A percentile compares a stretch with the other conserved stretches of the same genome.
Conservation (phyloP, 2,329 filamentous ascomycete species). For the Aspergillus ibericus region DNA sequence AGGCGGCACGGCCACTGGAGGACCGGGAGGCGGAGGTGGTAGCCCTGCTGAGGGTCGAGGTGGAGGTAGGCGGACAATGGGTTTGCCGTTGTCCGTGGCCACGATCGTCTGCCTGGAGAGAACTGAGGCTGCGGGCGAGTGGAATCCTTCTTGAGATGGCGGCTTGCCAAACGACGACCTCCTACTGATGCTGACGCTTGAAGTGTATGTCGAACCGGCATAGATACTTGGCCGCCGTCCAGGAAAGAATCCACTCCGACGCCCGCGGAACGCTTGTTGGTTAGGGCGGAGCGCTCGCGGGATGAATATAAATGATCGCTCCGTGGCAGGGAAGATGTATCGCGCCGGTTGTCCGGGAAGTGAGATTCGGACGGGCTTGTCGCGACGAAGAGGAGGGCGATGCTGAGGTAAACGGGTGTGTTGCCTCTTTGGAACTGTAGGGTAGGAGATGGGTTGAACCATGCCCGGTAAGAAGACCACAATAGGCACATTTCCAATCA, state of each 20-base stretch:
- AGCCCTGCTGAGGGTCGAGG: constrained; percentile 40
- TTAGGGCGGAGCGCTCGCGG: constrained; percentile 90
- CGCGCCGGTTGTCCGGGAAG: constrained; percentile 75
- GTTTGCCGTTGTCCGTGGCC: constrained; percentile 62
- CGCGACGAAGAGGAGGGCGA: constrained; percentile 85
- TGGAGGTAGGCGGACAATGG: constrained; percentile 81
- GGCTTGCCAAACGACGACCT: constrained; percentile 76
- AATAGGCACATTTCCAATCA: constrained; percentile 81
- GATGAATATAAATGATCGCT: constrained; percentile 97
- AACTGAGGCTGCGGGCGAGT: constrained; percentile 77
- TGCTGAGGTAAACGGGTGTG: constrained; percentile 95
- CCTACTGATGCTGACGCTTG: constrained; percentile 83
- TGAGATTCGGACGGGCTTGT: constrained; percentile 94
- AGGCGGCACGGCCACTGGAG: constrained; percentile 21
- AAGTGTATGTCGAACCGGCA: constrained; percentile 76
- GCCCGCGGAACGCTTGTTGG: constrained; percentile 71
- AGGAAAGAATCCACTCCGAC: constrained; percentile 68
- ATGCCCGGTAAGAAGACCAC: constrained; percentile 78
- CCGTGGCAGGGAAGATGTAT: constrained; percentile 86
- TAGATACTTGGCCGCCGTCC: constrained; percentile 71
- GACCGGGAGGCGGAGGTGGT: constrained; percentile 21
- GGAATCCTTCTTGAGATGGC: constrained; percentile 68
- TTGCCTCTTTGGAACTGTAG: constrained; percentile 78
- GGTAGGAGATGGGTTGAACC: constrained; percentile 68
- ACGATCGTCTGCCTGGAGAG: constrained; percentile 66